A percentile compares a stretch with the other conserved stretches of the same genome.
Conservation (phyloP, 495 filamentous ascomycete genomes). For the Pyronema domesticum region DNA sequence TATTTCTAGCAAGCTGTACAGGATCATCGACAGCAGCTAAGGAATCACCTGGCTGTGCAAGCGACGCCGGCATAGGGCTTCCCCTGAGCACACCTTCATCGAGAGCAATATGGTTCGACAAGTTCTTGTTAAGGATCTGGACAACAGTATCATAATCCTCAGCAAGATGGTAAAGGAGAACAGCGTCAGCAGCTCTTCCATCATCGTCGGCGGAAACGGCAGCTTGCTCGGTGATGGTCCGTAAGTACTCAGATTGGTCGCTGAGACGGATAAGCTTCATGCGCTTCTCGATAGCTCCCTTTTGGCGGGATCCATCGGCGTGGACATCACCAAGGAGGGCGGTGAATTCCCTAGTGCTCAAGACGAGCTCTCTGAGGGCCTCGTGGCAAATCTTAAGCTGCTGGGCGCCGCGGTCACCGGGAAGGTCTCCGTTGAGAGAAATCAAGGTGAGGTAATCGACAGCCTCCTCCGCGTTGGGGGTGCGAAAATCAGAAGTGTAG, state of each 20-base stretch:
- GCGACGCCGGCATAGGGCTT: background rate
- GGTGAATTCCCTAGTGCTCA: constrained; percentile 88
- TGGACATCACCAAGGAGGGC: constrained; percentile 82
- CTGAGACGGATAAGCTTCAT: constrained; percentile 61
- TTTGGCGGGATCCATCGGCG: constrained; percentile 60
- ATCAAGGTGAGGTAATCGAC: constrained; percentile 88
- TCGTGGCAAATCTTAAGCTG: constrained; percentile 78
- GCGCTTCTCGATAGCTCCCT: constrained; percentile 77
- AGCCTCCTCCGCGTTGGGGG: constrained; percentile 65
- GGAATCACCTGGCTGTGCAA: constrained; percentile 6
- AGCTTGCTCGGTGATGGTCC: constrained; percentile 71
- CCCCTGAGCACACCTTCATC: constrained; percentile 10
- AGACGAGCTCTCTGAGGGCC: constrained; percentile 80
- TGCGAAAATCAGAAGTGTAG: constrained; percentile 90
- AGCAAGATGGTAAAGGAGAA: constrained; percentile 82
- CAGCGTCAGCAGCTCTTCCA: constrained; percentile 77
- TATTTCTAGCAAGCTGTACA: constrained; percentile 53
- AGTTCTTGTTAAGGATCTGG: constrained; percentile 67
- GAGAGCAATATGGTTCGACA: constrained; percentile 56
- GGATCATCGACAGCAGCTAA: constrained; percentile 79
- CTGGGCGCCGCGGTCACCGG: constrained; percentile 48
- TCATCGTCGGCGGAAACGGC: constrained; percentile 85
- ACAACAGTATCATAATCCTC: constrained; percentile 88
- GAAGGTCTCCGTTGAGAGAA: constrained; percentile 77
- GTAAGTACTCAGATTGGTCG: constrained; percentile 66